Percentiles rank a stretch among this genome's conserved stretches.
phyloP scores from a whole-genome alignment of 1,284 basidiomycete species.

The Melampsora occidentalis region DNA sequence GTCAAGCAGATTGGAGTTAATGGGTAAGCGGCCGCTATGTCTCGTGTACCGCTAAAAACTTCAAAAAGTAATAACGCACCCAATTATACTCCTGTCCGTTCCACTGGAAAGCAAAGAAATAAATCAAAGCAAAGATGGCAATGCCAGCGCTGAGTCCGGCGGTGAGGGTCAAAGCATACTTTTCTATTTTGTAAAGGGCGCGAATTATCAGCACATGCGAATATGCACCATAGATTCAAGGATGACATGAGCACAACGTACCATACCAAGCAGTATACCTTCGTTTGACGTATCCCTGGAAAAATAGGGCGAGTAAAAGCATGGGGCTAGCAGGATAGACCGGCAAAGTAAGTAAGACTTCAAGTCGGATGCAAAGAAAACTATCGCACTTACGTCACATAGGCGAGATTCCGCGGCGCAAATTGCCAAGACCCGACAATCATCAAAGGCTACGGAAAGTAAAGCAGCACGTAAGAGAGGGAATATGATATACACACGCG shows the following conservation, averaged over 20 bases:
- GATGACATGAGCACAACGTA: neutral
- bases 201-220: no score
- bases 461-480: no score
- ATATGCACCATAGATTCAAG: no score
- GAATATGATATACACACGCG: neutral
- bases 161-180: constrained; percentile 39
- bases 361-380: neutral
- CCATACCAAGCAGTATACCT: constrained; percentile 42
- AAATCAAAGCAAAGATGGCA: constrained; percentile 38
- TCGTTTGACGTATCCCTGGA: constrained; percentile 37
- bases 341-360: neutral
- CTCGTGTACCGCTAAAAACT: no score
- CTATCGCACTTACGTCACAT: constrained; percentile 22
- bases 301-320: constrained; percentile 25
- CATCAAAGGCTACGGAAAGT: constrained; percentile 26
- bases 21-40: no score
- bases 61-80: neutral
- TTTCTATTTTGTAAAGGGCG: constrained; percentile 13
- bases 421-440: constrained; percentile 29
- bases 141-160: constrained; percentile 33
- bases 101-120: constrained; percentile 40
- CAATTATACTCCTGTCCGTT: constrained; percentile 29
- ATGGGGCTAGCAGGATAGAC: constrained; percentile 11
- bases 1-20: no score
- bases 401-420: constrained; percentile 27